phyloP scores from a whole-genome alignment of 306 rosid species.

The Vigna hirtella region DNA sequence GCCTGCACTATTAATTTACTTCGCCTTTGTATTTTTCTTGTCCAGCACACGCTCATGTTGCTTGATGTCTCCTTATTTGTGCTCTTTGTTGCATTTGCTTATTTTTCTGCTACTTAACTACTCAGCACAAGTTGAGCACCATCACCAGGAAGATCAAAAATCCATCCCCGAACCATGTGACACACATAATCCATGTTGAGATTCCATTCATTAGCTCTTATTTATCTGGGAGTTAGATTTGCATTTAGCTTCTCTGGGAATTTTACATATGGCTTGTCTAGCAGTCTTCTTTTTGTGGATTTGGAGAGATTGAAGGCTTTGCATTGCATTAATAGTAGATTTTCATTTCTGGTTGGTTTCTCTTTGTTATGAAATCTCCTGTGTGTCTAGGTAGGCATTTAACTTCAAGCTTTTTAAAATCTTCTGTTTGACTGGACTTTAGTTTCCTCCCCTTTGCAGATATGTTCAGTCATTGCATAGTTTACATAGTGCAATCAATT shows the following conservation, averaged over 20 bases:
- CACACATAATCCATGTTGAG: neutral
- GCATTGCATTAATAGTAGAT: neutral
- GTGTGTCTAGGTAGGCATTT: neutral
- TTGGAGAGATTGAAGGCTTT: slow-evolving; percentile 23
- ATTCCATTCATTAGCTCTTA: slow-evolving; percentile 24
- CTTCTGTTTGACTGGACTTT: slow-evolving; percentile 24
- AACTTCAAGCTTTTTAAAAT: neutral
- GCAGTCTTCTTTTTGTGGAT: slow-evolving; percentile 36
- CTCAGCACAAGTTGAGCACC: neutral
- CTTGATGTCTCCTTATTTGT: neutral
- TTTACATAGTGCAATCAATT: slow-evolving; percentile 73
- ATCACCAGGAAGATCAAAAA: neutral
- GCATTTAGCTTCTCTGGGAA: neutral
- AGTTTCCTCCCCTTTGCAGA: slow-evolving; percentile 56
- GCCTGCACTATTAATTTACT: neutral
- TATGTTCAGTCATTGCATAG: slow-evolving; percentile 67
- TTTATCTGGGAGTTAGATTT: neutral
- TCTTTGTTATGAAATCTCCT: slow-evolving; percentile 24
- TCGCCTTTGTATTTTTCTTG: neutral
- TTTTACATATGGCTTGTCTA: slow-evolving; percentile 22
- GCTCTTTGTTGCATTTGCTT: neutral
- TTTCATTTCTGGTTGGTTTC: slow-evolving; percentile 1
- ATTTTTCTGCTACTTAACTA: neutral
- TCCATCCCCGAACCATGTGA: neutral
- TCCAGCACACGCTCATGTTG: neutral